Evolutionary conservation across 1,284 basidiomycete species (phyloP), one percentile per base, ranked within the genome.

Genomic region (Pulveroboletus sp.): DNA sequence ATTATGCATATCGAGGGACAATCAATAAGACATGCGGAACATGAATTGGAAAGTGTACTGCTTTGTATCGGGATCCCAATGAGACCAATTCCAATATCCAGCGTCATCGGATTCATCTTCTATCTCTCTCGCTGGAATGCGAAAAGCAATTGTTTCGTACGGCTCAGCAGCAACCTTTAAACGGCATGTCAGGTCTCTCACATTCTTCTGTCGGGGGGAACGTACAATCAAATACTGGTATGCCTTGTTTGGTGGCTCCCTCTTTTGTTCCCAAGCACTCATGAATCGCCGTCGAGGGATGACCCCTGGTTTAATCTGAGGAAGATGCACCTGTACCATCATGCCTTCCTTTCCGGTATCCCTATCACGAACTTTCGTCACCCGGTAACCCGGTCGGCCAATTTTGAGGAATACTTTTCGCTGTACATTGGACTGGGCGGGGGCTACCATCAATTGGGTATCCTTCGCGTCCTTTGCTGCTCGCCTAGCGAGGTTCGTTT

Each of bases 91-190:
- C 90, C 91, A 93, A 62, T 90, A 91, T 4, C 88, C 88, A 43
- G 89, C 91, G 67, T 96, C 94, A 54, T 93, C 90, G 44, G 89
- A 85, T 73, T 97, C 92, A 62, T 95, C 92, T 68, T 95, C 96
- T 61, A 99, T 96, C 75, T 98, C 96, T 52, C 92, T 86, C n/a
- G 95, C 90, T 44, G 96, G 97, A 63, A 99, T 93, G 29, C 96
- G 93, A 80, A 99, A 99, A 11, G 96, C 93, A 64, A 99, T 96
- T 4, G 95, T 98, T 76, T 99, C 96, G 72, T 99, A 99, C 8
- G 97, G 96, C 69, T 99, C 97, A 20, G 97, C 96, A 18, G 96
- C 97, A 55, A 99, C 92, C 94, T 97, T 65, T 28, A 40, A 52
- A 45, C 52, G 35, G 50, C 42, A 42, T 18, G 56, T 63, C 52